Percentiles rank a stretch among this genome's conserved stretches.
Conservation (phyloP, 2,329 filamentous ascomycete genomes). For the Dothistroma pini region DNA sequence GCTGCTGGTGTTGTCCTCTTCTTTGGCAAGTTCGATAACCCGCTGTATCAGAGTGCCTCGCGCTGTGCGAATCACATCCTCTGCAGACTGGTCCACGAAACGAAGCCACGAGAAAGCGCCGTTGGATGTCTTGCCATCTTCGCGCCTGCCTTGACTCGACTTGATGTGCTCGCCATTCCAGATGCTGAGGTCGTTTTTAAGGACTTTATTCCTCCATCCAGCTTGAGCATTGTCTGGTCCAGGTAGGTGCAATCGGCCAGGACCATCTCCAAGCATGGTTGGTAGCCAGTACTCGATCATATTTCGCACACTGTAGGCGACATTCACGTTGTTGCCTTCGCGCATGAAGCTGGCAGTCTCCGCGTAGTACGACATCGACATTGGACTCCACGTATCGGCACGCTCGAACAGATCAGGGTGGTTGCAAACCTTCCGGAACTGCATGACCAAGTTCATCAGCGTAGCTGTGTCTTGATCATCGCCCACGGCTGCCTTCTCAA, state of each 20-base stretch:
- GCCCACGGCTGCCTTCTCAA: conserved; percentile 92
- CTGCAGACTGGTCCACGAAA: conserved; percentile 73
- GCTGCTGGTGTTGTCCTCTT: conserved; percentile 56
- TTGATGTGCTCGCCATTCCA: conserved; percentile 78
- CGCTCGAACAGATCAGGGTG: conserved; percentile 96
- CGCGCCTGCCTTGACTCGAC: conserved; percentile 18
- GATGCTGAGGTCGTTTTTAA: conserved; percentile 82
- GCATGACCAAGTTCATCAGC: conserved; percentile 99
- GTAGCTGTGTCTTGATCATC: conserved; percentile 94
- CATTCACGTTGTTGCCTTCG: conserved; percentile 73
- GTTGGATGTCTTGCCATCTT: conserved; percentile 48
- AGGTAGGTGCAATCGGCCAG: conserved; percentile 69
- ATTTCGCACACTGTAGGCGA: conserved; percentile 84
- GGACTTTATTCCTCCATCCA: conserved; percentile 74
- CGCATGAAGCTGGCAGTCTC: conserved; percentile 94
- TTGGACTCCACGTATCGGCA: conserved; percentile 83
- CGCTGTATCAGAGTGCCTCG: conserved; percentile 71
- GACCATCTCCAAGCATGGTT: conserved; percentile 74
- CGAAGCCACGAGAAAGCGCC: conserved; percentile 83
- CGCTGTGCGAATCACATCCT: conserved; percentile 67
- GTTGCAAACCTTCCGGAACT: conserved; percentile 97
- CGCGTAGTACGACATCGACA: conserved; percentile 80
- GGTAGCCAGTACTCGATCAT: conserved; percentile 82
- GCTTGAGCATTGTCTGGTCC: conserved; percentile 69
- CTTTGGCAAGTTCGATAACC: conserved; percentile 56